These are phyloP conservation scores for Gymnopus androsaceus DNA, from an alignment of 1,284 basidiomycete genomes.

Conservation along the genomic window DNA sequence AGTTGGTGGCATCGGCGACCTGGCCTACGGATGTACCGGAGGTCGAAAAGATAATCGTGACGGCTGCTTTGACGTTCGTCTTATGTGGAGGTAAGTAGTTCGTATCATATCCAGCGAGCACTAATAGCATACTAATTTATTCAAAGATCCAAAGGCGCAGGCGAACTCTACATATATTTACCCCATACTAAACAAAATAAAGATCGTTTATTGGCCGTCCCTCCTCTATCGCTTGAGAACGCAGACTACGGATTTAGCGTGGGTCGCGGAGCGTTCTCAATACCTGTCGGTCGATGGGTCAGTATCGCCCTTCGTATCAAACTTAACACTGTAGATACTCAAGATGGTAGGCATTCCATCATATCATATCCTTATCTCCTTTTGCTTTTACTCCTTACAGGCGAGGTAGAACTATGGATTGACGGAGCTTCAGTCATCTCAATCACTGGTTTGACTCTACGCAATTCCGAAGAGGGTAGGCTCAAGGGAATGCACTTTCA, in stretches of 20 bases:
- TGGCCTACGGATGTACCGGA: conserved; percentile 60
- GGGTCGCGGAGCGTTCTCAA: conserved; percentile 54
- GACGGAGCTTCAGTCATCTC: conserved; percentile 53
- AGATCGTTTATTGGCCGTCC: conserved; percentile 44
- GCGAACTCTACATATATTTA: conserved; percentile 62
- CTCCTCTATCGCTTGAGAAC: conserved; percentile 51
- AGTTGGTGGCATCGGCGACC: conserved; percentile 59
- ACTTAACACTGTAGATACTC: conserved; percentile 53
- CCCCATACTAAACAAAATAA: conserved; percentile 48
- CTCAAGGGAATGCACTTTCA: conserved; percentile 68
- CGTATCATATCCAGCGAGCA: no score
- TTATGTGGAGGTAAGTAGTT: conserved; percentile 68
- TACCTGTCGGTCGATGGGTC: conserved; percentile 56
- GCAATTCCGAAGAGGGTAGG: conserved; percentile 40
- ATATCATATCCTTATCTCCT: neutral
- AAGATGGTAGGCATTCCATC: conserved; percentile 40
- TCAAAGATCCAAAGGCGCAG: conserved; percentile 43
- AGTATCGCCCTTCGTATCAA: conserved; percentile 63
- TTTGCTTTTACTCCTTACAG: conserved; percentile 29
- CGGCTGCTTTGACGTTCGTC: conserved; percentile 59
- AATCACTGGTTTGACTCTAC: conserved; percentile 44
- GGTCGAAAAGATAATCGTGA: conserved; percentile 57
- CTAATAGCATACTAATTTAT: no score
- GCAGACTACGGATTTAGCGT: conserved; percentile 62
- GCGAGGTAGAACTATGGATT: conserved; percentile 58